Evolutionary conservation across 768 basidiomycete species (phyloP).

Genomic region (Pleurotus cornucopiae): DNA sequence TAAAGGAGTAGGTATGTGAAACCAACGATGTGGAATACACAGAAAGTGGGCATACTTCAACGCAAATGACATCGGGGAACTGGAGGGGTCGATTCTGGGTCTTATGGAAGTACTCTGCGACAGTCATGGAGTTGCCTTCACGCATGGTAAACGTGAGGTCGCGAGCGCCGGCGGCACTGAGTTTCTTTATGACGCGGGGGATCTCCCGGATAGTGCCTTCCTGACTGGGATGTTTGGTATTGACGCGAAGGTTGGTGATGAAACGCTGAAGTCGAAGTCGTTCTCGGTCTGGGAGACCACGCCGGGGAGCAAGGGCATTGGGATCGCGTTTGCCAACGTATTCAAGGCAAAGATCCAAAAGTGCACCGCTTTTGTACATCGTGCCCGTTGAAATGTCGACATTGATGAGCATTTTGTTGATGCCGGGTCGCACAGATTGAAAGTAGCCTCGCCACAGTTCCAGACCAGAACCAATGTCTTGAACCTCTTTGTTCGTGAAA

Average conservation of each 20-base stretch:
- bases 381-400: conserved; percentile 70
- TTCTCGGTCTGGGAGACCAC: conserved; percentile 50
- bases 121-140: conserved; percentile 51
- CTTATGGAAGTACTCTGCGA: conserved; percentile 55
- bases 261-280: conserved; percentile 53
- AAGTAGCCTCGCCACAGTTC: conserved; percentile 73
- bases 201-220: conserved; percentile 26
- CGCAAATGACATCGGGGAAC: conserved; percentile 62
- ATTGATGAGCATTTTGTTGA: conserved; percentile 57
- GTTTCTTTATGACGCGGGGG: conserved; percentile 59
- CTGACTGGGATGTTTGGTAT: conserved; percentile 33
- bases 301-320: conserved; percentile 33
- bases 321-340: conserved; percentile 34
- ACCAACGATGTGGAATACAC: no score
- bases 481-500: conserved; percentile 56
- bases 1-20: conserved; percentile 16
- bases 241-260: conserved; percentile 47
- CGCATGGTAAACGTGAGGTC: conserved; percentile 52
- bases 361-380: conserved; percentile 61
- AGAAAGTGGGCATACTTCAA: conserved; percentile 45
- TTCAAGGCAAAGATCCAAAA: conserved; percentile 50
- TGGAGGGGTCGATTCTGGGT: conserved; percentile 49
- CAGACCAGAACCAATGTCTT: conserved; percentile 45
- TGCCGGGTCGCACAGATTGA: conserved; percentile 64
- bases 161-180: conserved; percentile 50